These are phyloP conservation scores for Biancaea sappan DNA, from an alignment of 306 rosid species.

Conservation along the genomic window DNA sequence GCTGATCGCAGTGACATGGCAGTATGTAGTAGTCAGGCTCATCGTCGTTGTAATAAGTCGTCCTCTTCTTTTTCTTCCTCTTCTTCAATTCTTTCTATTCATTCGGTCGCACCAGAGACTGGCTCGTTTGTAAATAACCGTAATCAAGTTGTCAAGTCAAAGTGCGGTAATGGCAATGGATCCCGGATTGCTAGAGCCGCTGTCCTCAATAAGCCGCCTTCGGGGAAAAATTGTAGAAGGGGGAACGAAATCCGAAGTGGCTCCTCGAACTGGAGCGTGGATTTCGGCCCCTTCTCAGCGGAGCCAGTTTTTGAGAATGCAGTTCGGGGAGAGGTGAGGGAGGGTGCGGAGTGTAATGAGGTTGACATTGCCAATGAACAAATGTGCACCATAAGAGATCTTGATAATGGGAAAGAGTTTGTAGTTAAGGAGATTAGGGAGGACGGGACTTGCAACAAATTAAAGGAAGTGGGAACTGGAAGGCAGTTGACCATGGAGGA, in stretches of 20 bases:
- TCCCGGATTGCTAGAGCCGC: conserved; percentile 39
- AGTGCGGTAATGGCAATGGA: conserved; percentile 48
- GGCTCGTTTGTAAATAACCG: conserved; percentile 48
- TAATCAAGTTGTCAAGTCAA: conserved; percentile 38
- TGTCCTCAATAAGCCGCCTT: conserved; percentile 61
- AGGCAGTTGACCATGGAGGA: conserved; percentile 97
- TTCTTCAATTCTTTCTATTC: conserved; percentile 36
- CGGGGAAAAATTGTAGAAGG: conserved; percentile 50
- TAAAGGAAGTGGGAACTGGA: conserved; percentile 89
- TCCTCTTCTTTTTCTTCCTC: conserved; percentile 31
- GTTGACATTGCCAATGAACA: conserved; percentile 39
- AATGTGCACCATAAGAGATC: conserved; percentile 79
- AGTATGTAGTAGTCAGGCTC: conserved; percentile 6
- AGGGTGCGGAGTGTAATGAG: conserved; percentile 38
- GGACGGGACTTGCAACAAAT: conserved; percentile 76
- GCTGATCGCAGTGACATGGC: conserved; percentile 22
- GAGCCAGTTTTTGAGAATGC: conserved; percentile 18
- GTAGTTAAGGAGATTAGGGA: conserved; percentile 86
- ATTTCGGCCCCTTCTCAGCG: conserved; percentile 26
- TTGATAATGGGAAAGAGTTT: conserved; percentile 91
- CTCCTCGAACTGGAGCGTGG: conserved; percentile 33
- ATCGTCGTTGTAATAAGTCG: conserved; percentile 36
- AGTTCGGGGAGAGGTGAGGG: conserved; percentile 31
- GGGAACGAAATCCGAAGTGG: conserved; percentile 52
- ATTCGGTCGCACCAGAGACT: conserved; percentile 14